These are phyloP conservation scores for Fusarium decemcellulare DNA, from an alignment of 2,329 filamentous ascomycete species.

Conservation along the genomic window DNA sequence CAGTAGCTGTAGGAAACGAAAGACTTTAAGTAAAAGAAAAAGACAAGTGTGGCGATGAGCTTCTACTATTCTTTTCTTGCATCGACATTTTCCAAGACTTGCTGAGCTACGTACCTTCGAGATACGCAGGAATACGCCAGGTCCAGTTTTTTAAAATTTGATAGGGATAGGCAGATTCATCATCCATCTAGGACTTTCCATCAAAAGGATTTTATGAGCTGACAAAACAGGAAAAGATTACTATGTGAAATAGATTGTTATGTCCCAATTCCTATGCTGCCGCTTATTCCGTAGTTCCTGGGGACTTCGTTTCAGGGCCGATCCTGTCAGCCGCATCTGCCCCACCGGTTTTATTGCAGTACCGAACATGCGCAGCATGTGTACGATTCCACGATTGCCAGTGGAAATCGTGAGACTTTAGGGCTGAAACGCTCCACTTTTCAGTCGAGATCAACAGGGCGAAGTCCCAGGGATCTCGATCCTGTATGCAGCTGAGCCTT, in stretches of 20 bases:
- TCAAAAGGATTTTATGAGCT: not conserved
- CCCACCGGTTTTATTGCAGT: not conserved
- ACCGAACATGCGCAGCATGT: not conserved
- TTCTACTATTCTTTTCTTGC: not conserved
- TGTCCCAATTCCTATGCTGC: not conserved
- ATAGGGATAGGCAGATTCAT: constrained; percentile 2
- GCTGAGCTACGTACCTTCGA: not conserved
- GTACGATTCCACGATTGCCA: not conserved
- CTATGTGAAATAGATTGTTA: not conserved
- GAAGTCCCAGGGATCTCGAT: not conserved
- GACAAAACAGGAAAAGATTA: constrained; percentile 1
- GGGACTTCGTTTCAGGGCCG: not conserved
- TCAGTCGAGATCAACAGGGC: not conserved
- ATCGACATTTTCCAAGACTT: not conserved
- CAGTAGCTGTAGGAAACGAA: constrained; percentile 3
- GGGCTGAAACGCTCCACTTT: not conserved
- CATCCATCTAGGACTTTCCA: not conserved
- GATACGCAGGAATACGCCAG: not conserved
- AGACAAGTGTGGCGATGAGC: not conserved
- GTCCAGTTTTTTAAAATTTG: constrained; percentile 1
- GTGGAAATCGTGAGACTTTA: not conserved
- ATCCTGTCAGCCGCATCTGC: not conserved
- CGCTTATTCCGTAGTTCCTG: not conserved
- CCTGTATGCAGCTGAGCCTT: constrained; percentile 11
- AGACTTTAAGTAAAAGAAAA: constrained; percentile 27